Evolutionary conservation across 2,329 filamentous ascomycete genomes (phyloP).

Genomic region (Paracorniculantispora psalliotae): DNA sequence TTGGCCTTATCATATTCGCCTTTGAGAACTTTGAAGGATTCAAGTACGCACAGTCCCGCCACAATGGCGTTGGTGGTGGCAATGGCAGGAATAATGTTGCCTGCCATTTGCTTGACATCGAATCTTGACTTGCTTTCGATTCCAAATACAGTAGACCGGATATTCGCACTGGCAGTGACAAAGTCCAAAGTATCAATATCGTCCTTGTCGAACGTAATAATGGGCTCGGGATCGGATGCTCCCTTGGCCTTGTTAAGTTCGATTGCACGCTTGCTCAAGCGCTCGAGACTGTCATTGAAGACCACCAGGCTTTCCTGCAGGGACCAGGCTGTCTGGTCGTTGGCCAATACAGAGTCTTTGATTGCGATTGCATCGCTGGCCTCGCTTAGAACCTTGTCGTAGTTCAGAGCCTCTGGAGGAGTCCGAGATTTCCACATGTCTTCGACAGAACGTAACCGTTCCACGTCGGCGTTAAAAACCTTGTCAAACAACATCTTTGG

Average conservation of each 20-base stretch:
- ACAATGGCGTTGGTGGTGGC: conserved; percentile 97
- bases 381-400: conserved; percentile 53
- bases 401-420: conserved; percentile 69
- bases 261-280: conserved; percentile 69
- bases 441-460: conserved; percentile 76
- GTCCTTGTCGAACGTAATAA: conserved; percentile 92
- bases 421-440: conserved; percentile 92
- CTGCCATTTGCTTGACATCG: conserved; percentile 98
- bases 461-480: conserved; percentile 82
- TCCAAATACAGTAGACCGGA: conserved; percentile 82
- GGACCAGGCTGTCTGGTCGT: conserved; percentile 77
- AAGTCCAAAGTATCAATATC: conserved; percentile 94
- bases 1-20: conserved; percentile 66
- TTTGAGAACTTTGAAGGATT: conserved; percentile 85
- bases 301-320: conserved; percentile 77
- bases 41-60: conserved; percentile 83
- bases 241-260: conserved; percentile 51
- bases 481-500: conserved; percentile 82
- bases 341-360: conserved; percentile 51
- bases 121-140: conserved; percentile 89
- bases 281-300: conserved; percentile 76
- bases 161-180: conserved; percentile 83
- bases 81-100: conserved; percentile 97
- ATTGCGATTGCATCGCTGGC: conserved; percentile 43
- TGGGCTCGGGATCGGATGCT: conserved; percentile 50